Base-by-base conservation (phyloP, 140 eudicot genomes). In the Anethum foeniculum region DNA sequence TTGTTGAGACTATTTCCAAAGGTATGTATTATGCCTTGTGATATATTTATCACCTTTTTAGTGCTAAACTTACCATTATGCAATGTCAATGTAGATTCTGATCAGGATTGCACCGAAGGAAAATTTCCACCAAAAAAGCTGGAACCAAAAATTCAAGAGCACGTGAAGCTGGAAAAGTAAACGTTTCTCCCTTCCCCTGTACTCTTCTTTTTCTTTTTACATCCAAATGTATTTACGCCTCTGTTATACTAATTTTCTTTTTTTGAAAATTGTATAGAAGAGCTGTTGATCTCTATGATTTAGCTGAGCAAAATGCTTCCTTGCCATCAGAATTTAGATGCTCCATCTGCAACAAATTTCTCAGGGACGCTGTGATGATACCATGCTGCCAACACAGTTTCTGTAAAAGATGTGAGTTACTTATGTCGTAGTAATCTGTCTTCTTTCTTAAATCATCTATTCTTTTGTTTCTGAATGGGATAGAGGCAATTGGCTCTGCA, bases 351-450 rank as follows among this genome's bases (percentile, higher is more conserved):
- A 80, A 85, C 81, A 79, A 84, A 47, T 85, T 87, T 85, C 92
- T 92, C 87, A 94, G 89, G 92, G 93, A 94, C 25, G 98, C 98
- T 78, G 93, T 94, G 80, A 89, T 94, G 97, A 94, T 94, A 82
- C 98, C 98, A 23, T 94, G 98, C 85, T 94, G 98, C 80, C 98
- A 94, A 79, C 96, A 90, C 77, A 94, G 98, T 83, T 94, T 94
- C 84, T 94, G 98, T 82, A 80, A 88, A 73, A 88, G 83, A 79
- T 94, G 98, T 94, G 83, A 92, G 98, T 85, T 78, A 46, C 51
- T 73, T 44, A 48, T 41, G 82, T 65, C 12, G 1, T 79, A 58
- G 23, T 36, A 32, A 72, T n/a, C 58, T 75, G 65, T 75, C 46
- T 51, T 64, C 56, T 19, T 76, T 67, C 32, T 46, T 75, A 27